Evolutionary conservation across 2,329 filamentous ascomycete genomes (phyloP).

Genomic region (Hypoxylon sp.): DNA sequence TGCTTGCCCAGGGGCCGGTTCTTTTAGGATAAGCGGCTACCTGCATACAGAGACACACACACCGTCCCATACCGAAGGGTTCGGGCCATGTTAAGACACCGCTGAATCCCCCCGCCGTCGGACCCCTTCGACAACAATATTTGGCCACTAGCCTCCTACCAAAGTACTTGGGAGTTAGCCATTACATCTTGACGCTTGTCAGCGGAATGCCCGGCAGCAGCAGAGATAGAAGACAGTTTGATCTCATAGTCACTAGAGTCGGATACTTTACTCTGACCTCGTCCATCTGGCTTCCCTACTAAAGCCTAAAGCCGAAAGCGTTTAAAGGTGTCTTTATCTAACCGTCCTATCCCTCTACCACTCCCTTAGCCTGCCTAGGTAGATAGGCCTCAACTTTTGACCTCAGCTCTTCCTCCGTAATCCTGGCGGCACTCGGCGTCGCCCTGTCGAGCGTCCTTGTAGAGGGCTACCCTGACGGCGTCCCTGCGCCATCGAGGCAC

Average conservation of each 20-base stretch:
- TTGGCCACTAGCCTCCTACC: slow-evolving; percentile 22
- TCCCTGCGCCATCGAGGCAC: slow-evolving; percentile 43
- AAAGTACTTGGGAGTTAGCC: slow-evolving; percentile 5
- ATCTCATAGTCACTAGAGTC: slow-evolving; percentile 9
- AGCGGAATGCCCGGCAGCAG: slow-evolving; percentile 12
- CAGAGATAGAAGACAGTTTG: neutral
- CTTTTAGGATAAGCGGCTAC: slow-evolving; percentile 17
- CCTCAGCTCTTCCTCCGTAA: slow-evolving; percentile 42
- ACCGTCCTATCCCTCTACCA: neutral
- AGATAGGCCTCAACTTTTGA: slow-evolving; percentile 29
- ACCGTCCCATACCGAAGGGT: slow-evolving; percentile 13
- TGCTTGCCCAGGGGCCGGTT: slow-evolving; percentile 30
- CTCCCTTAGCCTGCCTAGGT: slow-evolving; percentile 6
- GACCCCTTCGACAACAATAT: slow-evolving; percentile 32
- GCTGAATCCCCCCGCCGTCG: slow-evolving; percentile 29
- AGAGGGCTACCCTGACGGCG: slow-evolving; percentile 48
- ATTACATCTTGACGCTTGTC: slow-evolving; percentile 6
- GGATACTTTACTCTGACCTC: slow-evolving; percentile 9
- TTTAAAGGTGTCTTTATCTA: slow-evolving; percentile 13
- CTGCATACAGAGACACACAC: slow-evolving; percentile 23
- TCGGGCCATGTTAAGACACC: slow-evolving; percentile 29
- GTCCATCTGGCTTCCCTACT: slow-evolving; percentile 10
- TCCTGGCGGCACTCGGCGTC: slow-evolving; percentile 49
- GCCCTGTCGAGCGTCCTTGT: slow-evolving; percentile 44
- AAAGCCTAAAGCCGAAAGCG: slow-evolving; percentile 19